phyloP scores from a whole-genome alignment of 1,139 yeast species.

The Suhomyces taliae region DNA sequence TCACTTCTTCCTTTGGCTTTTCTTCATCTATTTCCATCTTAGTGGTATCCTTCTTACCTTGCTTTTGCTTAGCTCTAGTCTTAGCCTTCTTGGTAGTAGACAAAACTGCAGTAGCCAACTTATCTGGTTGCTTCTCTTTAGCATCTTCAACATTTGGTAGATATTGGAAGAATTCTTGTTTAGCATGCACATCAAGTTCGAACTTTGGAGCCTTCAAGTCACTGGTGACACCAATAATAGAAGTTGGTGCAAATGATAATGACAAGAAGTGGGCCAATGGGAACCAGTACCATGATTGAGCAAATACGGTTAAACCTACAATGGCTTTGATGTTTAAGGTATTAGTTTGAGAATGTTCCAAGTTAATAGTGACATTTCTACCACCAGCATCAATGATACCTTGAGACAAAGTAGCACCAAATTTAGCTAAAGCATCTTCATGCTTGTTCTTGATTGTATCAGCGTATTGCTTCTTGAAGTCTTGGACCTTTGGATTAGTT shows the following conservation, averaged over 20 bases:
- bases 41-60: constrained; percentile 47
- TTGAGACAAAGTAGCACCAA: constrained; percentile 96
- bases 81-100: constrained; percentile 93
- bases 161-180: constrained; percentile 77
- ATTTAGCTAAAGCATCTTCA: constrained; percentile 95
- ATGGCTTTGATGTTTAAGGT: constrained; percentile 88
- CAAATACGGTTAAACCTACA: constrained; percentile 86
- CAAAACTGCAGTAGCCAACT: constrained; percentile 87
- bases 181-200: constrained; percentile 77
- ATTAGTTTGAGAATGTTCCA: constrained; percentile 89
- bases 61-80: constrained; percentile 82
- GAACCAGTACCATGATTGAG: constrained; percentile 99
- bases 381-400: constrained; percentile 99
- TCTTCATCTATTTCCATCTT: constrained; percentile 33
- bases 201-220: constrained; percentile 88
- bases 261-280: constrained; percentile 93
- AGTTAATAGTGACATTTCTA: constrained; percentile 89
- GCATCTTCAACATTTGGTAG: constrained; percentile 86
- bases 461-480: constrained; percentile 71
- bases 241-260: constrained; percentile 89
- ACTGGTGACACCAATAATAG: constrained; percentile 81
- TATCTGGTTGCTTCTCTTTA: constrained; percentile 82
- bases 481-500: constrained; percentile 75
- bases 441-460: constrained; percentile 81
- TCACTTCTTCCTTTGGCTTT: constrained; percentile 17